Base-by-base conservation (phyloP, 345 rosid species). In the Isatis tinctoria region DNA sequence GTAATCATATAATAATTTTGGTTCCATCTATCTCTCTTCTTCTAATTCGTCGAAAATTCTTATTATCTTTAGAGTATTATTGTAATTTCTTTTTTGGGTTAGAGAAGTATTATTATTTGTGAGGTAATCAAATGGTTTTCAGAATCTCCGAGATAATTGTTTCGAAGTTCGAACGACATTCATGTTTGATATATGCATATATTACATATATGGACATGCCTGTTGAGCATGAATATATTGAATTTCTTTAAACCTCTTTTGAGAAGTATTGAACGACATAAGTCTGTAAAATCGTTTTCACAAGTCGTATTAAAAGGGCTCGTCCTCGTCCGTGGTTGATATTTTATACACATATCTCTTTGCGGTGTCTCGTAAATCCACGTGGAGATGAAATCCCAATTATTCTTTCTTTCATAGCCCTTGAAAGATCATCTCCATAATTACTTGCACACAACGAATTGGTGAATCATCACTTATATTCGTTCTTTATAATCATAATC, bases 391-490 rank as follows among this genome's bases (percentile, higher is more conserved):
- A 6, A 44, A 35, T 33, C 40, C 12, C 37, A 64, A 10, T 54
- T 24, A 40, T 37, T 62, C 40, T 61, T 6, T 48, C n/a, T 61
- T 61, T 37, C 61, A n/a, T 49, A 49, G 16, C 52, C 60, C 16
- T 62, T 11, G 53, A 39, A 51, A 61, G 12, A 61, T 61, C 22
- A 61, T 27, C 61, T 4, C 43, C 61, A 17, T 10, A 61, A 14
- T 72, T 54, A 63, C 77, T 73, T 73, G 71, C 71, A 73, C 57
- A 44, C 58, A 73, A 41, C 36, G 18, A 64, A 53, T 65, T 73
- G 35, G 26, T 41, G 26, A 14, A n/a, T 64, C 69, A 40, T 18
- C n/a, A 3, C 13, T 27, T 26, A 5, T 52, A 49, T 52, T 26
- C 33, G 33, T n/a, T 52, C 6, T 8, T 24, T 24, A 24, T 51